These are phyloP conservation scores for Talaromyces trachyspermus DNA, from an alignment of 495 filamentous ascomycete genomes.

Conservation along the genomic window DNA sequence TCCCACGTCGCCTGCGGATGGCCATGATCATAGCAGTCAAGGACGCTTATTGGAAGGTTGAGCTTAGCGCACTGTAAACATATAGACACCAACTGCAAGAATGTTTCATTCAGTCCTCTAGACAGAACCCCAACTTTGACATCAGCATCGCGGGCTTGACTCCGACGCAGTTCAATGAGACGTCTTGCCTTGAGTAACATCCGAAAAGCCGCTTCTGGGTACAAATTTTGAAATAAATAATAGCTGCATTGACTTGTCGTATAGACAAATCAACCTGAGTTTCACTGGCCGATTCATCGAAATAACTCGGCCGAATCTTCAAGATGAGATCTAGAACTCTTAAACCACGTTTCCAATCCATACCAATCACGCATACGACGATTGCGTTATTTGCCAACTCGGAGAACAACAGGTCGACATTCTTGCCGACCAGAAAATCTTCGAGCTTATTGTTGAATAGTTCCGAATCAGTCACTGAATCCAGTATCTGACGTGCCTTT, in stretches of 20 bases:
- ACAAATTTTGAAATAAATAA: constrained; percentile 12
- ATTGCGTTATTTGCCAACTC: constrained; percentile 13
- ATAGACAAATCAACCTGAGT: constrained; percentile 10
- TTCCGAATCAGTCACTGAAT: constrained; percentile 16
- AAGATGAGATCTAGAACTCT: constrained; percentile 12
- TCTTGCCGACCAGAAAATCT: constrained; percentile 9
- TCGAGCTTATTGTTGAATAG: constrained; percentile 15
- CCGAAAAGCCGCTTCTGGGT: constrained; percentile 12
- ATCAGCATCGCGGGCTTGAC: constrained; percentile 16
- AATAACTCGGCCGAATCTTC: constrained; percentile 13
- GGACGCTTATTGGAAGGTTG: constrained; percentile 1
- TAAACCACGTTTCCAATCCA: constrained; percentile 12
- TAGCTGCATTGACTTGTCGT: constrained; percentile 10
- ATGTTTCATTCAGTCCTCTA: constrained; percentile 12
- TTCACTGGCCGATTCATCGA: constrained; percentile 11
- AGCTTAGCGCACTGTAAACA: constrained; percentile 8
- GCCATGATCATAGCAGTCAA: constrained; percentile 12
- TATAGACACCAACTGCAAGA: constrained; percentile 14
- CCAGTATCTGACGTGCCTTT: constrained; percentile 13
- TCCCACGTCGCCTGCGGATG: constrained; percentile 16
- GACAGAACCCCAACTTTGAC: constrained; percentile 12
- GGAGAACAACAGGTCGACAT: constrained; percentile 7
- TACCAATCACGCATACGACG: constrained; percentile 7
- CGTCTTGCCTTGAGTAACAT: constrained; percentile 15
- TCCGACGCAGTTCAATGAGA: constrained; percentile 13